Evolutionary conservation across 371 early-diverging fungal genomes (phyloP), one percentile per base, ranked within the genome.

Genomic region (Dipsacomyces acuminosporus): DNA sequence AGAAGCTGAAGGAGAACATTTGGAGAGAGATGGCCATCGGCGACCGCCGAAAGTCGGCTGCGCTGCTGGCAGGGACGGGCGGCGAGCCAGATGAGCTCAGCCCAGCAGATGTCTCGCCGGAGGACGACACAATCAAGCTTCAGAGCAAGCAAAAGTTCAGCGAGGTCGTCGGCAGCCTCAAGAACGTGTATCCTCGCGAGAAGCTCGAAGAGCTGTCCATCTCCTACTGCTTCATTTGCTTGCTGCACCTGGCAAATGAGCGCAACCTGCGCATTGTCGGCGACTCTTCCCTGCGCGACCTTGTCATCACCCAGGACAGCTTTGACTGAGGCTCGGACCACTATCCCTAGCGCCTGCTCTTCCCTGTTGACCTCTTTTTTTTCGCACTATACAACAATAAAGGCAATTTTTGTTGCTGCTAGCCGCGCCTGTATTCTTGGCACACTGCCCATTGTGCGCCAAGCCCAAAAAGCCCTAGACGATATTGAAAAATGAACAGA

Each of bases 221-320:
- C 7, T 85, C 95, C 4, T 97, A 89, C 66, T 95, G 94, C 72
- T 97, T 97, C 66, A 96, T 97, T 45, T 94, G 96, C 62, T 72
- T 97, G 47, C 73, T 97, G 51, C 98, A 97, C 79, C 69, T 97
- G 46, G 96, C 96, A 19, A 96, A 96, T 69, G 97, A 96, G 74
- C 85, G 88, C 63, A 82, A 84, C 53, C 75, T 96, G 58, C 54
- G 57, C 26, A 74, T 75, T 23, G 64, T 56, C 33, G 58, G 59
- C 44, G 65, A 70, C 44, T 42, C 43, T 17, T 49, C 63, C 30
- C 62, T 73, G 67, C 35, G 56, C 21, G 74, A 74, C 25, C 64
- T 74, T 18, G 53, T 65, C 18, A 73, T 73, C 11, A 41, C 52
- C 15, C 71, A 71, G 40, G 64, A 70, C 56, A 36, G 22, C 42